Conservation (phyloP, 352 stramenopile species). For the Globisporangium sylvaticum region DNA sequence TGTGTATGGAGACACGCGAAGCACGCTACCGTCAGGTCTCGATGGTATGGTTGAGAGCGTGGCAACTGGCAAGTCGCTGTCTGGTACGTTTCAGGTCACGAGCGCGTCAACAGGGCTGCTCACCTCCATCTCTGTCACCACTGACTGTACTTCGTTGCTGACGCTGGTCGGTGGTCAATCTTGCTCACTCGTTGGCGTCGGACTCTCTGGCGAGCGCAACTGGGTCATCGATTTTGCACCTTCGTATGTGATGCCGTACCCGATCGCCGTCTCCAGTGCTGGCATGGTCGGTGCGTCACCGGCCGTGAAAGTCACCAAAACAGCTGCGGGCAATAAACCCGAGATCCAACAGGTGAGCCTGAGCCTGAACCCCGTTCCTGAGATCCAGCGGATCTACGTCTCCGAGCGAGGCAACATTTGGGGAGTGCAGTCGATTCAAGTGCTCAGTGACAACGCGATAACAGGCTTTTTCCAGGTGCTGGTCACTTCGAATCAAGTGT, state of each 20-base stretch:
- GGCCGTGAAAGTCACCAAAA: not conserved
- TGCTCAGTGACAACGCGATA: not conserved
- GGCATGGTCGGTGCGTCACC: not conserved
- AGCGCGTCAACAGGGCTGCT: not conserved
- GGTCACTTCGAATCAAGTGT: not conserved
- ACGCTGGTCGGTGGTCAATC: not conserved
- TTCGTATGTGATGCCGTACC: not conserved
- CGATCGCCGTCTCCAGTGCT: not conserved
- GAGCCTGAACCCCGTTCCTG: not conserved
- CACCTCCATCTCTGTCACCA: not conserved
- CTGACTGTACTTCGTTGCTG: not conserved
- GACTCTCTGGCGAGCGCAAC: not conserved
- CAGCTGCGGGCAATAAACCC: not conserved
- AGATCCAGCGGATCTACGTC: not conserved
- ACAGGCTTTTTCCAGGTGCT: not conserved
- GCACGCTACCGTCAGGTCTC: not conserved
- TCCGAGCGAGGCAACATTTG: not conserved
- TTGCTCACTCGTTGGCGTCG: not conserved
- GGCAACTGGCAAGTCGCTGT: not conserved
- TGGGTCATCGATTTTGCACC: not conserved
- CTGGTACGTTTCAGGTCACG: not conserved
- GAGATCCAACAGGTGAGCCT: not conserved
- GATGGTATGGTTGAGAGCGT: not conserved
- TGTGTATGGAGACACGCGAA: not conserved
- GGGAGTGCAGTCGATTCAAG: not conserved